Base-by-base conservation (phyloP, 495 filamentous ascomycete genomes). In the Aspergillus funiculosus region DNA sequence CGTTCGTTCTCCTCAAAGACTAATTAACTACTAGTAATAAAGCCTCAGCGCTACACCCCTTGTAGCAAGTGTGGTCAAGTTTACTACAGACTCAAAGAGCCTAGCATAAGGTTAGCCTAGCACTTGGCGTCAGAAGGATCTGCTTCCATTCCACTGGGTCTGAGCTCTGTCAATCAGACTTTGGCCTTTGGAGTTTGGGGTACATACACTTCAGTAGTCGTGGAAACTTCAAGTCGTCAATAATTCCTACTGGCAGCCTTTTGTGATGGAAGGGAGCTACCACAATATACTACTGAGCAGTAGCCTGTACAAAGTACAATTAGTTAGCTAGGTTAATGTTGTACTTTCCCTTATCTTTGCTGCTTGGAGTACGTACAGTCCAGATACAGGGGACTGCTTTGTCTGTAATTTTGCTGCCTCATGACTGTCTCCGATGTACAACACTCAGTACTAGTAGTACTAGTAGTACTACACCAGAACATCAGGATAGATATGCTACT, bases 121-220 rank as follows among this genome's bases (percentile, higher is more conserved):
- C 34, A 39, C 50, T 52, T 48, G 50, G 50, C 44, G 34, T 37
- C 40, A 39, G 50, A 27, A 30, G 34, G 40, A 48, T 39, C 50
- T 37, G 30, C 35, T 38, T 41, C 50, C 50, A 44, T 38, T 20
- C 50, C 50, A 27, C 39, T 52, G 50, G 44, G 50, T 52, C 44
- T 52, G 50, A 40, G 39, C 50, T 44, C 43, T 35, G 46, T 41
- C 37, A 48, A 35, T 38, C 48, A 35, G n/a, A 24, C 43, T 17
- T 35, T 46, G 36, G 20, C 5, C 26, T 19, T 13, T 32, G 22
- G 6, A 25, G 10, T 30, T 30, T 11, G 14, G 10, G 18, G 20
- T 3, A 8, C 19, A 27, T n/a, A 39, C 6, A 47, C 39, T 26
- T 30, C 28, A 25, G 10, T 47, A 30, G 21, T 46, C n/a, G 22